phyloP scores from a whole-genome alignment of 768 basidiomycete genomes.

The Hysterangium stoloniferum region DNA sequence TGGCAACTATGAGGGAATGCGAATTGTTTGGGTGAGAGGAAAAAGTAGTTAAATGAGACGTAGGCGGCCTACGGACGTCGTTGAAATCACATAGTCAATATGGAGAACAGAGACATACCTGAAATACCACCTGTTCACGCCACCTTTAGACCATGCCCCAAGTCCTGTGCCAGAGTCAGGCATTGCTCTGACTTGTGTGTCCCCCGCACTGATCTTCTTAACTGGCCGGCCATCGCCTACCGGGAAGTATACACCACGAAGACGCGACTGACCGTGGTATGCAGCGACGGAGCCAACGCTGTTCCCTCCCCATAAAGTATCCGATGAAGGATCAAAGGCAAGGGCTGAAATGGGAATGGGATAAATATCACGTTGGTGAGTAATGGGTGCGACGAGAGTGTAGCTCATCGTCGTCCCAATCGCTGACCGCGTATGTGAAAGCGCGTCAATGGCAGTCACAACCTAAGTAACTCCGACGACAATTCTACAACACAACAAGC shows the following conservation, averaged over 20 bases:
- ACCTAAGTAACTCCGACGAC: constrained; percentile 1
- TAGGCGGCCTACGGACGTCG: constrained; percentile 33
- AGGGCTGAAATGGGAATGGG: constrained; percentile 56
- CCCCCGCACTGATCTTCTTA: constrained; percentile 68
- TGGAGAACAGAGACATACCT: constrained; percentile 37
- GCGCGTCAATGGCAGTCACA: not conserved
- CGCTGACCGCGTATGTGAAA: constrained; percentile 1
- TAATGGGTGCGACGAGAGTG: constrained; percentile 5
- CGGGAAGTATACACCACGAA: constrained; percentile 66
- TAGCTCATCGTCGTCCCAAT: constrained; percentile 13
- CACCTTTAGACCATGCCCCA: constrained; percentile 79
- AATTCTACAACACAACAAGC: not conserved
- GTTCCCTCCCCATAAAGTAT: constrained; percentile 81
- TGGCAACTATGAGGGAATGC: constrained; percentile 52
- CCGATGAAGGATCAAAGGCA: constrained; percentile 85
- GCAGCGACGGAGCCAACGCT: constrained; percentile 63
- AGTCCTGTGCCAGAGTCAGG: constrained; percentile 54
- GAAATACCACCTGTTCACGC: constrained; percentile 76
- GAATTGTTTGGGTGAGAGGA: constrained; percentile 33
- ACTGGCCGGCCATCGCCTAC: constrained; percentile 64
- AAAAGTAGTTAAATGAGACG: constrained; percentile 13
- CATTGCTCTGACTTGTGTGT: constrained; percentile 66
- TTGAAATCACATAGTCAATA: constrained; percentile 4
- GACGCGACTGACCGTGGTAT: constrained; percentile 53
- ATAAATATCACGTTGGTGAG: constrained; percentile 14